phyloP scores from a whole-genome alignment of 495 filamentous ascomycete species.

The Trichocladium antarcticum region DNA sequence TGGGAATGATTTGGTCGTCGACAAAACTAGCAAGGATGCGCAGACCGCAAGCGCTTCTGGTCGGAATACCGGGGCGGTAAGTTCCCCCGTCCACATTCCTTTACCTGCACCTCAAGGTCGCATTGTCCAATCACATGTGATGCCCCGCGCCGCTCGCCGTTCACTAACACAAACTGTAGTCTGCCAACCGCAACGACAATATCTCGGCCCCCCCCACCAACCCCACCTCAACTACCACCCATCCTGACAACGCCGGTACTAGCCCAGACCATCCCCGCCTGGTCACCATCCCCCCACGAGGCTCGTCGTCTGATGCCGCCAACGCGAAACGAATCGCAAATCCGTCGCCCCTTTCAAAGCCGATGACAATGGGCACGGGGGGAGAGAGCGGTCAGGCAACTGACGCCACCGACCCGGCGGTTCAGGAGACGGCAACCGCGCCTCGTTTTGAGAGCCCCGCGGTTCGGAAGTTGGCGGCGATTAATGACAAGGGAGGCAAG shows the following conservation, averaged over 20 bases:
- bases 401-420: conserved; percentile 20
- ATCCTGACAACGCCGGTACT: conserved; percentile 28
- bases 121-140: conserved; percentile 34
- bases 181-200: conserved; percentile 39
- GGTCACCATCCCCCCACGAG: conserved; percentile 56
- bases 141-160: conserved; percentile 7
- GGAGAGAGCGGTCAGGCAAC: conserved; percentile 24
- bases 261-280: conserved; percentile 45
- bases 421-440: conserved; percentile 21
- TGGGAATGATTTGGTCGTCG: conserved; percentile 10
- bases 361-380: conserved; percentile 48
- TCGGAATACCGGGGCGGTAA: conserved; percentile 31
- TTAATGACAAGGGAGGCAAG: conserved; percentile 62
- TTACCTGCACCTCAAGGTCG: neutral
- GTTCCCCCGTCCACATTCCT: conserved; percentile 14
- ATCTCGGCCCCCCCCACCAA: conserved; percentile 33
- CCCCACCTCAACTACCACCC: conserved; percentile 37
- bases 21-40: conserved; percentile 20
- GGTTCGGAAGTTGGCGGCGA: conserved; percentile 64
- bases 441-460: conserved; percentile 53
- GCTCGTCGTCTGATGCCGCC: conserved; percentile 56
- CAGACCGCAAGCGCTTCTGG: conserved; percentile 33
- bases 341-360: conserved; percentile 83
- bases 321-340: conserved; percentile 50
- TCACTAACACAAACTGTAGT: conserved; percentile 33